These are phyloP conservation scores for Exidia glandulosa DNA, from an alignment of 768 basidiomycete genomes.

Conservation along the genomic window DNA sequence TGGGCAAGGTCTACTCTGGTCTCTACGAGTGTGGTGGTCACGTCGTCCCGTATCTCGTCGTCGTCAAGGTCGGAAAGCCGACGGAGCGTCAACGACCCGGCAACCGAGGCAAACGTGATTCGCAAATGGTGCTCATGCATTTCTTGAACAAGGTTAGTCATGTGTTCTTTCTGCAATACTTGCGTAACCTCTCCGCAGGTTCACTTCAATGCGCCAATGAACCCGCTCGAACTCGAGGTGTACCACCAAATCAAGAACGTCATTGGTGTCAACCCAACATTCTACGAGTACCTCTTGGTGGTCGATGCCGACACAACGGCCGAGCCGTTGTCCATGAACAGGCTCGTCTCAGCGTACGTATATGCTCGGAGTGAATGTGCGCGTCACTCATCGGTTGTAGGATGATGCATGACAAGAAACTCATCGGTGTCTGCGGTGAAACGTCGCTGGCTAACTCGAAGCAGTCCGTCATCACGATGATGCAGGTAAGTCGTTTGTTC, in stretches of 20 bases:
- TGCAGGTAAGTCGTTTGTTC: constrained; percentile 50
- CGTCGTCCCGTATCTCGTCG: constrained; percentile 87
- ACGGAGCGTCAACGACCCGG: constrained; percentile 88
- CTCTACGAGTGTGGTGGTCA: constrained; percentile 90
- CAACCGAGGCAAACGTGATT: constrained; percentile 97
- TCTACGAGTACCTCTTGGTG: constrained; percentile 93
- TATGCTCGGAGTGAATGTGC: neutral
- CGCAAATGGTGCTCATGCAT: constrained; percentile 92
- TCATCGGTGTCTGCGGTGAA: constrained; percentile 92
- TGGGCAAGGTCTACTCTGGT: constrained; percentile 96
- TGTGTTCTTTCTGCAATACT: constrained; percentile 1
- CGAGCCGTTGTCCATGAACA: constrained; percentile 75
- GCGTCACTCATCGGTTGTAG: constrained; percentile 26
- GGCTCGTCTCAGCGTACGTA: constrained; percentile 85
- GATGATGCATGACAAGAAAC: constrained; percentile 94
- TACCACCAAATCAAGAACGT: constrained; percentile 99
- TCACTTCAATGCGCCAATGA: constrained; percentile 95
- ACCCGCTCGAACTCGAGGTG: constrained; percentile 93
- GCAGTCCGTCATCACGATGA: constrained; percentile 93
- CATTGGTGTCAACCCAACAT: constrained; percentile 96
- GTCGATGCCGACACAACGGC: constrained; percentile 95
- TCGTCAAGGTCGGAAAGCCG: constrained; percentile 92
- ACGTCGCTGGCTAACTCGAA: constrained; percentile 88
- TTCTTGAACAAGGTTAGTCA: constrained; percentile 84
- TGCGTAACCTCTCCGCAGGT: constrained; percentile 39